Evolutionary conservation across 2,329 filamentous ascomycete genomes (phyloP).

Genomic region (Monascus ruber): DNA sequence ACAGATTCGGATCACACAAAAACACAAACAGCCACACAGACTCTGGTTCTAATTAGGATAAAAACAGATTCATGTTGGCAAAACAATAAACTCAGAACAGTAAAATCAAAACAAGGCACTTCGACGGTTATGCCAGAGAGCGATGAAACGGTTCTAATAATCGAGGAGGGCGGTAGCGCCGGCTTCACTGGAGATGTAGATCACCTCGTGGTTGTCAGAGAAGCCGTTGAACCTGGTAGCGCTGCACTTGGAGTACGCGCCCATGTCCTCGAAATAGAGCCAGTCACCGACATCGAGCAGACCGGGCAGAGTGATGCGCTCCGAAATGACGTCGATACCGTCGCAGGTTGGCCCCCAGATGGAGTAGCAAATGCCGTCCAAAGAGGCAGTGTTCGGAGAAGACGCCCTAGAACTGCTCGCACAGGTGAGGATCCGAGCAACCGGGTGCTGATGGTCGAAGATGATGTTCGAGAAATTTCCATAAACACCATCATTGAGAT

Average conservation of each 20-base stretch:
- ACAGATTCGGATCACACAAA: no score
- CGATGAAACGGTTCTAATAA: slow-evolving; percentile 17
- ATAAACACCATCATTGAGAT: slow-evolving; percentile 94
- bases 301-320: slow-evolving; percentile 64
- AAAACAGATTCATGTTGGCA: no score
- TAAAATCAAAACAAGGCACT: no score
- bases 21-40: no score
- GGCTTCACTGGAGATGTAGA: slow-evolving; percentile 90
- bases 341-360: slow-evolving; percentile 98
- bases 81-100: no score
- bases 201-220: slow-evolving; percentile 77
- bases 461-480: slow-evolving; percentile 99
- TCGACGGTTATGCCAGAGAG: no score
- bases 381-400: slow-evolving; percentile 26
- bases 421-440: slow-evolving; percentile 67
- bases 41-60: no score
- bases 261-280: slow-evolving; percentile 99
- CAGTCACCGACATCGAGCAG: slow-evolving; percentile 87
- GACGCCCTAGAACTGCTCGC: slow-evolving; percentile 49
- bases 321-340: slow-evolving; percentile 87
- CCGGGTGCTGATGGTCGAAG: slow-evolving; percentile 91
- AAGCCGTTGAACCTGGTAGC: slow-evolving; percentile 98
- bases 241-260: slow-evolving; percentile 95
- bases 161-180: slow-evolving; percentile 65
- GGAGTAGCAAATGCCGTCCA: slow-evolving; percentile 65